Evolutionary conservation across 768 basidiomycete genomes (phyloP), one percentile per base, ranked within the genome.

Genomic region (Naganishia onofrii): DNA sequence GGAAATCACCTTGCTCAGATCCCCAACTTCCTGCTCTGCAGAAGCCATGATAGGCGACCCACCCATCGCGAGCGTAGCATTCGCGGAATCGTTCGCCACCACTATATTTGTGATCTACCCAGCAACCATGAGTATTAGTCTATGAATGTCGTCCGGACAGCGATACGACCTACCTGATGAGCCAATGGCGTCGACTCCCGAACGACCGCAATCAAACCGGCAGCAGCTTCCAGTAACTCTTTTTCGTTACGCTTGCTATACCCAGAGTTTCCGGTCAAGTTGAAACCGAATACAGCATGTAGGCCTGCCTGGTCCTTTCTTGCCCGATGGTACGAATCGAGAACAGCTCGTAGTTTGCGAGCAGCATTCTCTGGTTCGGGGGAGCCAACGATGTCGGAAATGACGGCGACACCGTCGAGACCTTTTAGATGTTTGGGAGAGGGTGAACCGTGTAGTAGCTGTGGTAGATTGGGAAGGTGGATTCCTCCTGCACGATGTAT

Each of bases 11-110:
- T 83, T 82, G 66, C 87, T 84, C 23, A 97, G 84, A 71, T 94
- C 90, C 31, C 86, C 85, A 85, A 93, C 92, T 78, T 97, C 94
- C 69, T 85, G 84, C 0, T 88, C 85, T 28, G 89, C 87, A 23
- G 90, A 89, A 2, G 93, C 90, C 94, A 97, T 97, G 77, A 97
- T 93, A 0, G 94, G 94, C 70, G 91, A 93, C 17, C 88, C 92
- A 21, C 90, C 90, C 4, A 96, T 76, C 0, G 92, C 91, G 7
- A 97, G 84, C 1, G 93, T 95, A 1, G 90, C 85, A 77, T 95
- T 96, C 26, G 93, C 92, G 5, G 89, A 91, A 82, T 94, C 93
- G 23, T 88, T 93, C 23, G 88, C 87, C 34, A 92, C 92, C 19
- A 96, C 93, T 23, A 84, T 88, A 76, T 95, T 92, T 4, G 93